Evolutionary conservation across 371 early-diverging fungal species (phyloP).

Genomic region (Blakeslea trispora): DNA sequence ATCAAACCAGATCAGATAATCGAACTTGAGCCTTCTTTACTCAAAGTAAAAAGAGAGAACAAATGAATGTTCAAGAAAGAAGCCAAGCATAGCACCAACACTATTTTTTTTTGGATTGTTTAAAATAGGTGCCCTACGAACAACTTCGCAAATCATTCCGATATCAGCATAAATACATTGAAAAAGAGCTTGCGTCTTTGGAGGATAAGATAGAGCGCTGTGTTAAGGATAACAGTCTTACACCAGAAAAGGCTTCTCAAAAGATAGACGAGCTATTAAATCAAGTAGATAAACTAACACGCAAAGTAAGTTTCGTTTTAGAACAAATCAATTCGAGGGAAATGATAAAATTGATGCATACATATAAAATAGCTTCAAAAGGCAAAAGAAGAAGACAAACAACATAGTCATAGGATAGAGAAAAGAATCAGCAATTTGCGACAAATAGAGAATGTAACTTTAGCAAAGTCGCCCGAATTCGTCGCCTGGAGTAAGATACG

Average conservation of each 20-base stretch:
- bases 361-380: slow-evolving; percentile 67
- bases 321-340: no score
- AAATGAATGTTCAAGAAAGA: neutral
- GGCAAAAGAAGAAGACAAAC: slow-evolving; percentile 74
- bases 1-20: slow-evolving; percentile 78
- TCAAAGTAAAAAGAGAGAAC: slow-evolving; percentile 63
- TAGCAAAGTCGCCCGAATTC: slow-evolving; percentile 67
- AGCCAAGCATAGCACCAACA: neutral
- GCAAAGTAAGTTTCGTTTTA: slow-evolving; percentile 67
- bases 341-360: neutral
- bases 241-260: slow-evolving; percentile 52
- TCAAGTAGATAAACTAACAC: slow-evolving; percentile 70
- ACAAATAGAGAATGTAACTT: slow-evolving; percentile 63
- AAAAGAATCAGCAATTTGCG: slow-evolving; percentile 77
- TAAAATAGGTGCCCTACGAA: slow-evolving; percentile 83
- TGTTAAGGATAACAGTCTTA: slow-evolving; percentile 29
- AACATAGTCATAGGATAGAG: slow-evolving; percentile 65
- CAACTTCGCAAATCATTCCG: slow-evolving; percentile 83
- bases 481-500: slow-evolving; percentile 81
- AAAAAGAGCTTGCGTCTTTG: slow-evolving; percentile 70
- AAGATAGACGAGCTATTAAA: slow-evolving; percentile 65
- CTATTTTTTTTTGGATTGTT: neutral
- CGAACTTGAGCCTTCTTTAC: slow-evolving; percentile 84
- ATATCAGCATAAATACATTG: slow-evolving; percentile 77
- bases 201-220: slow-evolving; percentile 49